Evolutionary conservation across 2,329 filamentous ascomycete species (phyloP).

Genomic region (Penicillium concentricum): DNA sequence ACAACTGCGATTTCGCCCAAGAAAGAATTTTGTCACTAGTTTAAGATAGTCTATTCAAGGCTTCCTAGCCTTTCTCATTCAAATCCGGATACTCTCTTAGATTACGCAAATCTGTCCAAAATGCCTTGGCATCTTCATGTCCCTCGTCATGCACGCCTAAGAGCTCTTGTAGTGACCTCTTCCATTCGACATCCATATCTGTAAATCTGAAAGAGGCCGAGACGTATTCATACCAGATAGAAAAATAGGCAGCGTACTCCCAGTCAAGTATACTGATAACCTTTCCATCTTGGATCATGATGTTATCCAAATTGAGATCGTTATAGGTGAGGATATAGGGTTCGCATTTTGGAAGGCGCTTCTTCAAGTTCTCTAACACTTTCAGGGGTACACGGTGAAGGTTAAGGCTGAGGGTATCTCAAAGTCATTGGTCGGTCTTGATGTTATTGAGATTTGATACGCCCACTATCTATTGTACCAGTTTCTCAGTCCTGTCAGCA

Average conservation of each 20-base stretch:
- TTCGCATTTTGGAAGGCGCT: constrained; percentile 18
- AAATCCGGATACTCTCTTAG: constrained; percentile 9
- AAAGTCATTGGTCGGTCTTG: background rate
- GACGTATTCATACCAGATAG: constrained; percentile 37
- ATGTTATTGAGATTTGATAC: too few species aligned
- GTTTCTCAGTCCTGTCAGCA: too few species aligned
- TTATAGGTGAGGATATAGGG: constrained; percentile 29
- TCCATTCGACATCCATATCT: constrained; percentile 25
- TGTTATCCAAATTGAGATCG: constrained; percentile 28
- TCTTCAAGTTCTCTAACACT: constrained; percentile 20
- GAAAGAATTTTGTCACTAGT: too few species aligned
- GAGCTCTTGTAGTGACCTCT: constrained; percentile 20
- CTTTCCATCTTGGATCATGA: constrained; percentile 25
- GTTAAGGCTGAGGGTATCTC: background rate
- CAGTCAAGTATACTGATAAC: constrained; percentile 31
- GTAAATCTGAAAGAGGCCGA: constrained; percentile 23
- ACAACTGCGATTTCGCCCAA: too few species aligned
- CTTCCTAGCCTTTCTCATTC: background rate
- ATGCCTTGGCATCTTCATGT: constrained; percentile 19
- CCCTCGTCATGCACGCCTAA: constrained; percentile 16
- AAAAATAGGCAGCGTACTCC: constrained; percentile 33
- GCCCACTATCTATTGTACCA: background rate
- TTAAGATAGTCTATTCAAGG: background rate
- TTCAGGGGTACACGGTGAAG: background rate
- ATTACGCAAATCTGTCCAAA: constrained; percentile 22